Conservation (phyloP, 345 rosid species). For the Bruguiera parviflora region DNA sequence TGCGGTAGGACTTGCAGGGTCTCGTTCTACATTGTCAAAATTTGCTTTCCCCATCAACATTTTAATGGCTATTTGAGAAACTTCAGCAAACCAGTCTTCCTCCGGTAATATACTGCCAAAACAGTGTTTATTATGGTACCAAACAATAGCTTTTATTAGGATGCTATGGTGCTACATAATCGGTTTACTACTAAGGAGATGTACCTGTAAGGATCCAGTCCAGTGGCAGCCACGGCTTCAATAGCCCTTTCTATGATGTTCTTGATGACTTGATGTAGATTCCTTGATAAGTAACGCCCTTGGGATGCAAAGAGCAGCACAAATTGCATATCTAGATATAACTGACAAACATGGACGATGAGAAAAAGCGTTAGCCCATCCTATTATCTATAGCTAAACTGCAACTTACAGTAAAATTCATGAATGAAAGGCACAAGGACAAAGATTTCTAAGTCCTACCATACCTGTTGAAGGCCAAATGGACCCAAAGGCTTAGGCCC, state of each 20-base stretch:
- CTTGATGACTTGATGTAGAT: constrained; percentile 83
- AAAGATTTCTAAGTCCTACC: neutral
- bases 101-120: constrained; percentile 63
- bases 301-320: constrained; percentile 81
- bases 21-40: constrained; percentile 48
- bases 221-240: constrained; percentile 64
- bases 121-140: neutral
- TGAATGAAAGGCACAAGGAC: neutral
- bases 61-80: constrained; percentile 80
- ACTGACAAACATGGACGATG: constrained; percentile 36
- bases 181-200: neutral
- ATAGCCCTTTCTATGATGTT: constrained; percentile 82
- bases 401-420: neutral
- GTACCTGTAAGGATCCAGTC: constrained; percentile 73
- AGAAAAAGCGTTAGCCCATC: neutral
- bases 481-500: constrained; percentile 72
- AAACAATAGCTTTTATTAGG: no score
- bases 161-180: neutral
- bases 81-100: constrained; percentile 95
- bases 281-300: constrained; percentile 81
- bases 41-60: constrained; percentile 62
- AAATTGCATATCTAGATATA: constrained; percentile 92
- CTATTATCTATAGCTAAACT: neutral
- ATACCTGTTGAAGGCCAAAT: constrained; percentile 76
- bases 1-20: constrained; percentile 55